Evolutionary conservation across 495 filamentous ascomycete species (phyloP).

Genomic region (Choiromyces venosus): DNA sequence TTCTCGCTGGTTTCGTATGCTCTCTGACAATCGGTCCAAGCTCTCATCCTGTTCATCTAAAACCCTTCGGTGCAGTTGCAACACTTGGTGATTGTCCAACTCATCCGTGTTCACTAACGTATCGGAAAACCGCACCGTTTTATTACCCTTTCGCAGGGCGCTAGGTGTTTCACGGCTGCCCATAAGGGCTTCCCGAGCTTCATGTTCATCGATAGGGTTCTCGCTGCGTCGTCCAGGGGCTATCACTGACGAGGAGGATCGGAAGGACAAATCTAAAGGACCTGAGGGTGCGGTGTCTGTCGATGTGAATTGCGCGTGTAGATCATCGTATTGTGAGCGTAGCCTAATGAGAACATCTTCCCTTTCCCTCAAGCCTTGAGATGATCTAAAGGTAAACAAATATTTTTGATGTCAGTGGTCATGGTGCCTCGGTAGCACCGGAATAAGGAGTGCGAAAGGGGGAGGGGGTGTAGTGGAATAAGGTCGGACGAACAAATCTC

Average conservation of each 20-base stretch:
- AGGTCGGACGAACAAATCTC: constrained; percentile 49
- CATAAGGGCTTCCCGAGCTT: constrained; percentile 40
- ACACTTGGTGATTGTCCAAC: constrained; percentile 78
- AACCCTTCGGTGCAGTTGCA: constrained; percentile 72
- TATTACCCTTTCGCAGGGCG: constrained; percentile 47
- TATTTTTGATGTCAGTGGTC: constrained; percentile 6
- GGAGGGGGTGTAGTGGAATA: constrained; percentile 3
- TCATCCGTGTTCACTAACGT: constrained; percentile 52
- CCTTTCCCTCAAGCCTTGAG: constrained; percentile 30
- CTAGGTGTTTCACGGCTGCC: constrained; percentile 30
- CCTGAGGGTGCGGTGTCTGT: constrained; percentile 43
- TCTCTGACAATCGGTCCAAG: constrained; percentile 76
- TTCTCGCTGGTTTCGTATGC: constrained; percentile 86
- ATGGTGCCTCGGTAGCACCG: background rate
- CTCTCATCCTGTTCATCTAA: constrained; percentile 85
- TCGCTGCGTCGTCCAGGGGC: constrained; percentile 28
- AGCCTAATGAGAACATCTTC: constrained; percentile 51
- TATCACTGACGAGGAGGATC: constrained; percentile 13
- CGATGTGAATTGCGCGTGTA: constrained; percentile 53
- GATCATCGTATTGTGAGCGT: constrained; percentile 55
- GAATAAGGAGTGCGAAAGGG: background rate
- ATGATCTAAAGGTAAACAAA: constrained; percentile 21
- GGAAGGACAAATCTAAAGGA: constrained; percentile 49
- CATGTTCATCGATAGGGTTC: constrained; percentile 27
- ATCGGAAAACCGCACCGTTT: constrained; percentile 90